Evolutionary conservation across 2,329 filamentous ascomycete genomes (phyloP).

Genomic region (Diaporthe amygdali): DNA sequence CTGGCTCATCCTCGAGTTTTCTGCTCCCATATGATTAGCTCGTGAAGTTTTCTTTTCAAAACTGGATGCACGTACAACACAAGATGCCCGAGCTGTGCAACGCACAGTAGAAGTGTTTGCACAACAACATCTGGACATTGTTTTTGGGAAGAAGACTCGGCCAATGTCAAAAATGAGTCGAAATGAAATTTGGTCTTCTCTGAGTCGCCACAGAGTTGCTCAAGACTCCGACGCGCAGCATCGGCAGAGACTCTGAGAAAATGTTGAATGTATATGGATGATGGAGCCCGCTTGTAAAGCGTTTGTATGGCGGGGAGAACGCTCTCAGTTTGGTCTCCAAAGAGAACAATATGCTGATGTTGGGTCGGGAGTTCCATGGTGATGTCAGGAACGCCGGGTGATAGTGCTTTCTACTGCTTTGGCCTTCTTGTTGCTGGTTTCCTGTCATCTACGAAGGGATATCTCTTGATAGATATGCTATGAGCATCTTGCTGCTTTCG

Average conservation of each 20-base stretch:
- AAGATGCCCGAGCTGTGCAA: conserved; percentile 1
- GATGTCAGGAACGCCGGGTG: not conserved
- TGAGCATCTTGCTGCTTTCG: not conserved
- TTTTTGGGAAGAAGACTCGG: not conserved
- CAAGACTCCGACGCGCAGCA: not conserved
- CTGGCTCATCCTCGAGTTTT: not conserved
- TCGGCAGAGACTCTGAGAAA: not conserved
- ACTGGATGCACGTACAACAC: not conserved
- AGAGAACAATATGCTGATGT: not conserved
- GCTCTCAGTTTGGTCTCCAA: conserved; percentile 7
- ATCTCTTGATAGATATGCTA: not conserved
- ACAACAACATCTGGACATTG: not conserved
- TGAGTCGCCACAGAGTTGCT: not conserved
- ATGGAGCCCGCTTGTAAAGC: not conserved
- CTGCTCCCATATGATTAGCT: not conserved
- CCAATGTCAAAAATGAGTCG: not conserved
- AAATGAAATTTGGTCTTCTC: not conserved
- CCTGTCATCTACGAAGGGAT: not conserved
- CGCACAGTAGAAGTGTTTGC: not conserved
- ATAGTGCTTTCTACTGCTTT: not conserved
- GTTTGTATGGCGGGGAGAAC: not conserved
- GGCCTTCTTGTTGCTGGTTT: not conserved
- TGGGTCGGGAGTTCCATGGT: not conserved
- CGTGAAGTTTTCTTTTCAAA: accelerated
- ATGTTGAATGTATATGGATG: not conserved